Evolutionary conservation across 495 filamentous ascomycete genomes (phyloP).

Genomic region (Trichoderma reesei): DNA sequence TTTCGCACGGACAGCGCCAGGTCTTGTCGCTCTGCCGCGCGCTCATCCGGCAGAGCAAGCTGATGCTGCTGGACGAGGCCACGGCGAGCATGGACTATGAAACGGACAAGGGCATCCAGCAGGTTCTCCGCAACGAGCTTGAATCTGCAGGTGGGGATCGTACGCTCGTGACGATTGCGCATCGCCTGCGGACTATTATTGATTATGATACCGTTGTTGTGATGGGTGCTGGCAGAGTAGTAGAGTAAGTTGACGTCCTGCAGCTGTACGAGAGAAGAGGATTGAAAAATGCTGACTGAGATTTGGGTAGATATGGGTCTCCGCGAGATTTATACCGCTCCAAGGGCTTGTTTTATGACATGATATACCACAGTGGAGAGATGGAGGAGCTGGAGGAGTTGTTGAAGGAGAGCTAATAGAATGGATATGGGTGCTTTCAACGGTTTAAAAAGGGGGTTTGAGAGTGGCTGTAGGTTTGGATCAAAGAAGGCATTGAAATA

Average conservation of each 20-base stretch:
- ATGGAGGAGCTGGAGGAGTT: slow-evolving; percentile 31
- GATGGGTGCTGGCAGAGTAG: slow-evolving; percentile 33
- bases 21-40: slow-evolving; percentile 49
- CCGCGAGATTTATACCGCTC: slow-evolving; percentile 32
- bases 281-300: neutral
- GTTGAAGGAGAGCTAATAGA: slow-evolving; percentile 13
- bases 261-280: neutral
- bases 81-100: slow-evolving; percentile 49
- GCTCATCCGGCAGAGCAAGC: slow-evolving; percentile 42
- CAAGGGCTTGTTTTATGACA: slow-evolving; percentile 39
- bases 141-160: slow-evolving; percentile 28
- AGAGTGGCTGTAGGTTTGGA: neutral
- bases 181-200: slow-evolving; percentile 41
- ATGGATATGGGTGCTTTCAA: neutral
- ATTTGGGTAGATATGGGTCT: slow-evolving; percentile 27
- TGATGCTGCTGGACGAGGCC: slow-evolving; percentile 49
- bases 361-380: slow-evolving; percentile 42
- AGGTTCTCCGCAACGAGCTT: slow-evolving; percentile 32
- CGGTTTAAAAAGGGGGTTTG: neutral
- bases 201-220: slow-evolving; percentile 43
- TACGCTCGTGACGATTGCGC: slow-evolving; percentile 42
- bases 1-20: slow-evolving; percentile 49
- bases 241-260: slow-evolving; percentile 21
- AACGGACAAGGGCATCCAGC: slow-evolving; percentile 44
- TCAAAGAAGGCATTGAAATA: no score